phyloP scores from a whole-genome alignment of 1,284 basidiomycete genomes.

The Moniliophthora roreri region DNA sequence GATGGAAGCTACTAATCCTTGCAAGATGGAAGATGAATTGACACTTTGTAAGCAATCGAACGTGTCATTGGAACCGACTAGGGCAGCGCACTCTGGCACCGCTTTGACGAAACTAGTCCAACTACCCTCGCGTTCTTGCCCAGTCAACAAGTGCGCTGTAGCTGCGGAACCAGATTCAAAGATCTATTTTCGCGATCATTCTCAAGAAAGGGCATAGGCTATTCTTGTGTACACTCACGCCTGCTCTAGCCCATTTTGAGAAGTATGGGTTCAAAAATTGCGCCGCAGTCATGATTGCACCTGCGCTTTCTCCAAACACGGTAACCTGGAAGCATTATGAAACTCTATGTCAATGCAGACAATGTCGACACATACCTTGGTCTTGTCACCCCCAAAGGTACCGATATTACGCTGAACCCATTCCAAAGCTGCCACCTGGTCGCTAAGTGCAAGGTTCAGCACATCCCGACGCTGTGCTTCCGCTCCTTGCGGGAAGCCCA shows the following conservation, averaged over 20 bases:
- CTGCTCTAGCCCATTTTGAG: constrained; percentile 24
- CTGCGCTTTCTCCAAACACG: constrained; percentile 41
- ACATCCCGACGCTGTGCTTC: constrained; percentile 27
- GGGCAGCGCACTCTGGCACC: constrained; percentile 33
- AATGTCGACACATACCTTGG: constrained; percentile 22
- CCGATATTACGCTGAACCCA: constrained; percentile 36
- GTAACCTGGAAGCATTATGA: constrained; percentile 28
- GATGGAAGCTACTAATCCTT: constrained; percentile 1
- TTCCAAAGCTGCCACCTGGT: constrained; percentile 32
- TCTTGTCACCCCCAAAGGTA: constrained; percentile 36
- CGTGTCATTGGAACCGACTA: constrained; percentile 30
- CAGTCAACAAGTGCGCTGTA: constrained; percentile 13
- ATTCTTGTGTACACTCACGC: constrained; percentile 21
- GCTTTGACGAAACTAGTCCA: constrained; percentile 43
- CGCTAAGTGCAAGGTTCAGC: constrained; percentile 34
- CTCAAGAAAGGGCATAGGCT: neutral
- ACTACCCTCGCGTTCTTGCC: constrained; percentile 26
- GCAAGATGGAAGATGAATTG: constrained; percentile 1
- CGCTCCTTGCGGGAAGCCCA: constrained; percentile 38
- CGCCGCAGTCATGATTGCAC: constrained; percentile 29
- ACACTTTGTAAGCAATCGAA: constrained; percentile 37
- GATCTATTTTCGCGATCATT: constrained; percentile 21
- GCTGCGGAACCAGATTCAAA: constrained; percentile 28
- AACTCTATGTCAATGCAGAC: neutral
- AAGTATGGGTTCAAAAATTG: constrained; percentile 29